Base-by-base conservation (phyloP, 257 asterid species). In the Linderniella brevidens region DNA sequence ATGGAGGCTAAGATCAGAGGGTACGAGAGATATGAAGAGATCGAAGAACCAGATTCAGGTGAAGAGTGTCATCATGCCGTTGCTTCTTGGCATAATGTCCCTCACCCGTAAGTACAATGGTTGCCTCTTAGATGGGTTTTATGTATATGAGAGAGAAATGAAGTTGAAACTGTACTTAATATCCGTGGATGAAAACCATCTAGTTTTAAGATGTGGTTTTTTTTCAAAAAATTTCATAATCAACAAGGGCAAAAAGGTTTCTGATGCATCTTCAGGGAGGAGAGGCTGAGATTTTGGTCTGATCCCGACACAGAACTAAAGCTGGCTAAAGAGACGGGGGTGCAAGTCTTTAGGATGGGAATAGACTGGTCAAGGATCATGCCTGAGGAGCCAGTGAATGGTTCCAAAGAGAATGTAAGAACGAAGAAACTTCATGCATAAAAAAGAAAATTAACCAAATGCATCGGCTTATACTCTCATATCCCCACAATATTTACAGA, bases 61-160 rank as follows among this genome's bases (percentile, higher is more conserved):
- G 93, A 74, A 65, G 92, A 73, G 57, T 74, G 92, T 43, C 82
- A 70, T 65, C 97, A 83, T 49, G 51, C 75, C 9, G 95, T 88
- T 49, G 95, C 93, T 36, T 75, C 93, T 41, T 88, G 97, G 97
- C 97, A 88, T 66, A 88, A 88, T 39, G 97, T 84, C 65, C 95
- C 97, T 11, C 76, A 80, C 52, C 97, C 97, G 93, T 88, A 78
- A 64, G 92, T 52, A n/a, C 50, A 41, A 19, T 41, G 19, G n/a
- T 42, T n/a, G 17, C 8, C 11, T n/a, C n/a, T n/a, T n/a, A n/a
- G n/a, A n/a, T n/a, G n/a, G n/a, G n/a, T n/a, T n/a, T n/a, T n/a
- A n/a, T n/a, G n/a, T n/a, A n/a, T n/a, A n/a, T n/a, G n/a, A n/a
- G n/a, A n/a, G n/a, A n/a, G n/a, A n/a, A n/a, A n/a, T n/a, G n/a